phyloP scores from a whole-genome alignment of 2,329 filamentous ascomycete genomes.

The Fusarium sp. region DNA sequence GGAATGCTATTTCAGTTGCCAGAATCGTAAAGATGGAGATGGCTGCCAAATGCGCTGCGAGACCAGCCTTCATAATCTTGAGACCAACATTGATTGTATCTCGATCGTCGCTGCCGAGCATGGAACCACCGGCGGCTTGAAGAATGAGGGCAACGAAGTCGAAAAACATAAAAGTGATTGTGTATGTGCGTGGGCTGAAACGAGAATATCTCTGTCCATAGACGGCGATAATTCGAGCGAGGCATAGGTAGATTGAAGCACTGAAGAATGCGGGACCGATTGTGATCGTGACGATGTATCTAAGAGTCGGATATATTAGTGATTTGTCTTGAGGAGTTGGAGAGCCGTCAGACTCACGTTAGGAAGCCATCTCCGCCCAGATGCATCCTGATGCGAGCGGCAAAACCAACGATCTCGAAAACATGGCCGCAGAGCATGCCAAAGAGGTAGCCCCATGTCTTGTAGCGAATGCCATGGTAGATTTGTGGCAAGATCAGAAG shows the following conservation, averaged over 20 bases:
- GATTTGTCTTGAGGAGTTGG: not conserved
- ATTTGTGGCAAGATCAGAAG: constrained; percentile 59
- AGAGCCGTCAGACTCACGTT: not conserved
- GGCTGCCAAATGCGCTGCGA: constrained; percentile 32
- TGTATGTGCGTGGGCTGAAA: constrained; percentile 51
- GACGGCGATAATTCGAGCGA: constrained; percentile 61
- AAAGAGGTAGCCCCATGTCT: constrained; percentile 57
- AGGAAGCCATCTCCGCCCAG: constrained; percentile 52
- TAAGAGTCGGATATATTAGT: not conserved
- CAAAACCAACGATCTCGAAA: constrained; percentile 71
- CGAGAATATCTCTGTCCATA: constrained; percentile 57
- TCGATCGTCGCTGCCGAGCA: constrained; percentile 35
- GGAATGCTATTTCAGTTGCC: constrained; percentile 8
- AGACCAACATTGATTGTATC: constrained; percentile 11
- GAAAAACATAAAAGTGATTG: constrained; percentile 60
- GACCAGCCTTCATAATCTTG: constrained; percentile 34
- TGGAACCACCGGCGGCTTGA: constrained; percentile 54
- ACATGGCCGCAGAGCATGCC: constrained; percentile 66
- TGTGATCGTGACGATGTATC: constrained; percentile 64
- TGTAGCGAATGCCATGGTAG: constrained; percentile 55
- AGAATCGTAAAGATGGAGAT: constrained; percentile 24
- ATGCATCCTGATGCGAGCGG: constrained; percentile 67
- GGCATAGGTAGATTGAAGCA: constrained; percentile 72
- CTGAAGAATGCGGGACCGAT: constrained; percentile 74
- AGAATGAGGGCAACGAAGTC: constrained; percentile 64